These are phyloP conservation scores for Sugiyamaella xylanicola DNA, from an alignment of 1,139 yeast genomes.

Conservation along the genomic window DNA sequence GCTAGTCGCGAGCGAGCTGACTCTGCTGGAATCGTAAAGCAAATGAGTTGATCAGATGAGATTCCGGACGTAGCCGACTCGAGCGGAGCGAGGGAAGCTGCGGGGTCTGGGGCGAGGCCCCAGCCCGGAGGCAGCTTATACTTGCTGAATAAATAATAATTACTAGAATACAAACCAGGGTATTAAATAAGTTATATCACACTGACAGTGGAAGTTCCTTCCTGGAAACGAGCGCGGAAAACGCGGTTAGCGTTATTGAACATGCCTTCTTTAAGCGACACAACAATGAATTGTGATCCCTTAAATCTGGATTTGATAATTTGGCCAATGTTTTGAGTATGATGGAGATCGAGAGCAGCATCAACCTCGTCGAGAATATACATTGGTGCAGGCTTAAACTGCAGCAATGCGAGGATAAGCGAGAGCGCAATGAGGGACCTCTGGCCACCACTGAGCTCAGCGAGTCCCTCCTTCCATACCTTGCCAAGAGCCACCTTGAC, in stretches of 20 bases:
- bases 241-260: conserved; percentile 95
- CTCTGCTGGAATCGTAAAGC: too few species aligned
- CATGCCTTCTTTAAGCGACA: conserved; percentile 96
- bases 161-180: too few species aligned
- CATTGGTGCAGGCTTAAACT: conserved; percentile 98
- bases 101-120: not conserved
- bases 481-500: conserved; percentile 88
- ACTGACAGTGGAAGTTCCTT: conserved; percentile 88
- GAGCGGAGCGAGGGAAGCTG: too few species aligned
- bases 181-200: conserved; percentile 30
- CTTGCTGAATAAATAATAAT: not conserved
- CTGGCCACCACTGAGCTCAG: conserved; percentile 97
- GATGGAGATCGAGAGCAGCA: conserved; percentile 95
- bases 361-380: conserved; percentile 96
- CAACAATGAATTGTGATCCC: conserved; percentile 95
- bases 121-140: too few species aligned
- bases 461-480: conserved; percentile 95
- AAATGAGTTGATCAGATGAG: too few species aligned
- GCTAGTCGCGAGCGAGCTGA: too few species aligned
- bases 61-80: too few species aligned
- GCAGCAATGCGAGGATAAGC: conserved; percentile 83
- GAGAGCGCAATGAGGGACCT: conserved; percentile 91
- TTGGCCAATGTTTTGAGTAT: conserved; percentile 97
- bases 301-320: conserved; percentile 91
- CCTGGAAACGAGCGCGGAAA: conserved; percentile 91